Conservation (phyloP, 768 basidiomycete species). For the Fistulinella prunicolor region DNA sequence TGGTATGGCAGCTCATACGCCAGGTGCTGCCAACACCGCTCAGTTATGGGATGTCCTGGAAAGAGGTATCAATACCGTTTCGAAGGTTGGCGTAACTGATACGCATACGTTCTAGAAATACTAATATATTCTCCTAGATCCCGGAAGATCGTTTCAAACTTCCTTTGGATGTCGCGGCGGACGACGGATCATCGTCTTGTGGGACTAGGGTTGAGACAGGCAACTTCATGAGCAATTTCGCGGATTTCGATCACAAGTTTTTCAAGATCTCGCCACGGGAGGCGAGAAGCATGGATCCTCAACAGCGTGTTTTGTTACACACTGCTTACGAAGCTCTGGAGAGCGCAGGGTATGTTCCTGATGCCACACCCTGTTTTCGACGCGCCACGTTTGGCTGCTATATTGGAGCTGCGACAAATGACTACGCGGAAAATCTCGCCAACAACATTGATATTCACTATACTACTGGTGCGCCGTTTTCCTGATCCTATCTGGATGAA, state of each 20-base stretch:
- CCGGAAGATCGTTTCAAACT: constrained; percentile 56
- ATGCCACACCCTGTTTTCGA: constrained; percentile 47
- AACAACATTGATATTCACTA: constrained; percentile 68
- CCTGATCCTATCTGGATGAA: background rate
- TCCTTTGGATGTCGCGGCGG: constrained; percentile 33
- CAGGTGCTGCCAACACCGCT: constrained; percentile 45
- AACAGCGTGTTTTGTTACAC: constrained; percentile 67
- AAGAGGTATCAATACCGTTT: constrained; percentile 52
- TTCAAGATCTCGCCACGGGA: constrained; percentile 75
- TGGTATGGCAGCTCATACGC: constrained; percentile 62
- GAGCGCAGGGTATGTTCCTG: constrained; percentile 65
- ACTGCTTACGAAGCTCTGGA: constrained; percentile 68
- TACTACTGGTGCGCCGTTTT: constrained; percentile 49
- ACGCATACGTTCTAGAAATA: background rate
- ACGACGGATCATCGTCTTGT: constrained; percentile 33
- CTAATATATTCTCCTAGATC: constrained; percentile 41
- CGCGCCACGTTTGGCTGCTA: constrained; percentile 61
- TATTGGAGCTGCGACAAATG: constrained; percentile 66
- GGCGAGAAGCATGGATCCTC: constrained; percentile 74
- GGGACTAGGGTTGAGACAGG: constrained; percentile 52
- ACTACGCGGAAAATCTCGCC: constrained; percentile 64
- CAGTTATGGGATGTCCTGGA: constrained; percentile 61
- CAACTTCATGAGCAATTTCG: constrained; percentile 59
- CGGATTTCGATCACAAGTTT: constrained; percentile 65
- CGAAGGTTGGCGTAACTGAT: constrained; percentile 42